phyloP scores from a whole-genome alignment of 495 filamentous ascomycete genomes.

The Lindgomyces ingoldianus region DNA sequence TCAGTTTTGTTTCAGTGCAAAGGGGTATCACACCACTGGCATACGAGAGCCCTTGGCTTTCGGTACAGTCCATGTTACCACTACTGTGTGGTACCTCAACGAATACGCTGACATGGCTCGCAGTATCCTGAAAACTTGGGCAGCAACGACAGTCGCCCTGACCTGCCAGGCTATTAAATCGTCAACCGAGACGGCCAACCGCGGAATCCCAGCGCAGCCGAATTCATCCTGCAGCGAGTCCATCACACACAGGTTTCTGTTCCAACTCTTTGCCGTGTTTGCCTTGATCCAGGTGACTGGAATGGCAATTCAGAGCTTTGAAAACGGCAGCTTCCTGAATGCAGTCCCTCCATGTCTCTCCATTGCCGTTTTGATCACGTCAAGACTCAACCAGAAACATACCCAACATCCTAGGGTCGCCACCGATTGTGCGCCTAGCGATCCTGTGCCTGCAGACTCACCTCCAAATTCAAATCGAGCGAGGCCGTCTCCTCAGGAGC shows the following conservation, averaged over 20 bases:
- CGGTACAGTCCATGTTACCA: background rate
- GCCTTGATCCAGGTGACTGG: constrained; percentile 3
- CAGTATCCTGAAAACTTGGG: constrained; percentile 5
- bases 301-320: constrained; percentile 1
- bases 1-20: background rate
- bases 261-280: constrained; percentile 1
- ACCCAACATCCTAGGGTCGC: background rate
- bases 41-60: too few species aligned
- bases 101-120: background rate
- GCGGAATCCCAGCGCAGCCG: background rate
- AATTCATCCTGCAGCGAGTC: background rate
- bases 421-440: background rate
- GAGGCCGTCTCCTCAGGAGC: background rate
- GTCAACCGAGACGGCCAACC: background rate
- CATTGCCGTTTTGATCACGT: background rate
- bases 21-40: too few species aligned
- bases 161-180: background rate
- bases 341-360: background rate
- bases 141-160: background rate
- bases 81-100: background rate
- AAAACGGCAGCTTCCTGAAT: constrained; percentile 6
- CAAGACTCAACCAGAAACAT: background rate
- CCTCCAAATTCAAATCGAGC: background rate
- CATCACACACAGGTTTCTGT: background rate
- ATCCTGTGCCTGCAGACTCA: background rate